Evolutionary conservation across 23 red algal genomes (phyloP).

Genomic region (Pyropia yezoensis): DNA sequence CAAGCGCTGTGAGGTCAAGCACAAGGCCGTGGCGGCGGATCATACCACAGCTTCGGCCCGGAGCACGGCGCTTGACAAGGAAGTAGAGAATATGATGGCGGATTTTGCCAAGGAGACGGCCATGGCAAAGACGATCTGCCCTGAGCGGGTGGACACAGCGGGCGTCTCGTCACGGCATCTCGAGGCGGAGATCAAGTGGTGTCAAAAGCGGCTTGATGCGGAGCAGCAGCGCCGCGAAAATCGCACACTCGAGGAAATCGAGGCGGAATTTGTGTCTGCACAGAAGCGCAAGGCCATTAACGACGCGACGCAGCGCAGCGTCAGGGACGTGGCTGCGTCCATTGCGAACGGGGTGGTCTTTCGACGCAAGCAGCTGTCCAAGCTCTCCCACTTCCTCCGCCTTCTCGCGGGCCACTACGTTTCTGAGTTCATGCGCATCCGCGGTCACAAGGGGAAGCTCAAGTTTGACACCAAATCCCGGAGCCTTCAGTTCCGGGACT

Average conservation of each 20-base stretch:
- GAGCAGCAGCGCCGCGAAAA: slow-evolving; percentile 52
- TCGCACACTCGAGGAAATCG: slow-evolving; percentile 39
- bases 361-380: slow-evolving; percentile 8
- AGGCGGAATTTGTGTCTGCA: slow-evolving; percentile 45
- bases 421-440: slow-evolving; percentile 50
- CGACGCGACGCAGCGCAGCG: background rate
- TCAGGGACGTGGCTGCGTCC: slow-evolving; percentile 15
- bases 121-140: slow-evolving; percentile 7
- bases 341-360: slow-evolving; percentile 25
- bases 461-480: slow-evolving; percentile 28
- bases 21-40: too few species aligned
- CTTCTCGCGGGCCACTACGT: slow-evolving; percentile 44
- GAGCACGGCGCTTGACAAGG: slow-evolving; percentile 3
- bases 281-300: slow-evolving; percentile 33
- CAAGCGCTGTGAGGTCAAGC: too few species aligned
- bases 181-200: slow-evolving; percentile 22
- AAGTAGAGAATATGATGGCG: background rate
- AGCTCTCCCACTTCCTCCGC: slow-evolving; percentile 15
- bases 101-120: slow-evolving; percentile 5
- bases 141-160: slow-evolving; percentile 19
- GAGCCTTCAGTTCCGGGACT: slow-evolving; percentile 38
- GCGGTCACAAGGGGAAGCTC: slow-evolving; percentile 65
- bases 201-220: slow-evolving; percentile 26
- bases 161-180: slow-evolving; percentile 19
- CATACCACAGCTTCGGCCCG: background rate